These are phyloP conservation scores for Salix purpurea DNA, from an alignment of 345 rosid species.

Conservation along the genomic window DNA sequence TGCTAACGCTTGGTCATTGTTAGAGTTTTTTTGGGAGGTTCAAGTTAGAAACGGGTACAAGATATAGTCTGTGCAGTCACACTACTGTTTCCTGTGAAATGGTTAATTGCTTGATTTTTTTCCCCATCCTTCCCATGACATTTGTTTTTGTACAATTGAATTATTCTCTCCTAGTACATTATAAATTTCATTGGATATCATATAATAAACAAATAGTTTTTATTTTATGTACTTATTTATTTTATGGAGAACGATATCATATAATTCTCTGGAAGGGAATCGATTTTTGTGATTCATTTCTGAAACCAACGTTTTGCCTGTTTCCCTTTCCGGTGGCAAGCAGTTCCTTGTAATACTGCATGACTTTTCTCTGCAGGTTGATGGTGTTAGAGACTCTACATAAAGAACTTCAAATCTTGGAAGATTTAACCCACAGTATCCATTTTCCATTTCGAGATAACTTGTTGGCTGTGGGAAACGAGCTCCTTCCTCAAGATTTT, in stretches of 20 bases:
- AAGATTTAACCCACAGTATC: neutral
- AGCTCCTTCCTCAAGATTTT: slow-evolving; percentile 59
- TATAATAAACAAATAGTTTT: neutral
- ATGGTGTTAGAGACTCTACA: neutral
- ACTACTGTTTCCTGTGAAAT: neutral
- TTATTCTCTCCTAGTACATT: neutral
- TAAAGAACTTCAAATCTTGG: neutral
- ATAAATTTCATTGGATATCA: neutral
- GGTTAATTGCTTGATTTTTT: neutral
- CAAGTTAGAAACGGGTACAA: neutral
- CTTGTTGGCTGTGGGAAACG: slow-evolving; percentile 32
- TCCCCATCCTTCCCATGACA: neutral
- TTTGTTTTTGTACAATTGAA: slow-evolving; percentile 7
- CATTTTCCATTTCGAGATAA: slow-evolving; percentile 19
- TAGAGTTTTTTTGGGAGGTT: neutral
- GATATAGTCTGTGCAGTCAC: slow-evolving; percentile 5
- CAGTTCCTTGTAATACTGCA: neutral
- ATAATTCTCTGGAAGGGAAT: neutral
- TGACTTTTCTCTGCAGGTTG: neutral
- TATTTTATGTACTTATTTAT: neutral
- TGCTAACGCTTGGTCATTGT: neutral
- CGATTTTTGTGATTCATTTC: neutral
- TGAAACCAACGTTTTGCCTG: neutral
- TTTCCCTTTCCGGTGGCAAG: neutral
- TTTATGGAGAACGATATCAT: neutral